Evolutionary conservation across 208 protist species (phyloP).

Genomic region (Wallacemonas sp.): DNA sequence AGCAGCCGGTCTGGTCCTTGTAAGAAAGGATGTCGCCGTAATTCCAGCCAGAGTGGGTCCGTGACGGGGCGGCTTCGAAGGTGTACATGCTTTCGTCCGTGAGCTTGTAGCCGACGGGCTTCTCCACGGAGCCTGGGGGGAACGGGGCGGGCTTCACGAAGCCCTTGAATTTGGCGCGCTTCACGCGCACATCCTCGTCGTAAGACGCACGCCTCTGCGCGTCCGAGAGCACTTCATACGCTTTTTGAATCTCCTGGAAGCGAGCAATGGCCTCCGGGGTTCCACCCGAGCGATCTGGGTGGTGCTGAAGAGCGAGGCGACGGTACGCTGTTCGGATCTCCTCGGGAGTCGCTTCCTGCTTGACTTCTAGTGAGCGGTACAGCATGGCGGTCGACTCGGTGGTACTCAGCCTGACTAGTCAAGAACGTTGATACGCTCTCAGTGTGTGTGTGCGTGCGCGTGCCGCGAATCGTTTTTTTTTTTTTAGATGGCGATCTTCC

Average conservation of each 20-base stretch:
- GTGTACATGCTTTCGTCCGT: slow-evolving; percentile 70
- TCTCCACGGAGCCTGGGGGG: slow-evolving; percentile 24
- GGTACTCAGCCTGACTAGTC: no score
- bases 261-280: slow-evolving; percentile 37
- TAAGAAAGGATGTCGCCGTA: slow-evolving; percentile 82
- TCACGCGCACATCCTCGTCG: slow-evolving; percentile 65
- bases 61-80: slow-evolving; percentile 72
- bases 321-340: slow-evolving; percentile 89
- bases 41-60: slow-evolving; percentile 64
- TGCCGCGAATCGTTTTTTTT: neutral
- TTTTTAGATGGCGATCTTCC: no score
- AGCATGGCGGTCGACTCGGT: slow-evolving; percentile 27
- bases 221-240: slow-evolving; percentile 97
- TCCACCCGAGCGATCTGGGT: slow-evolving; percentile 85
- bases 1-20: slow-evolving; percentile 52
- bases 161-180: slow-evolving; percentile 39
- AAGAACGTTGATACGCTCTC: no score
- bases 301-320: slow-evolving; percentile 69
- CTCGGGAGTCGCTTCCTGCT: slow-evolving; percentile 51
- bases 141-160: slow-evolving; percentile 66
- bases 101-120: slow-evolving; percentile 56
- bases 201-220: slow-evolving; percentile 92
- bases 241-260: slow-evolving; percentile 90
- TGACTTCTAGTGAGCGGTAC: slow-evolving; percentile 81
- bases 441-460: neutral